Conservation (phyloP, 2,329 filamentous ascomycete genomes). For the Paecilomyces formosus region DNA sequence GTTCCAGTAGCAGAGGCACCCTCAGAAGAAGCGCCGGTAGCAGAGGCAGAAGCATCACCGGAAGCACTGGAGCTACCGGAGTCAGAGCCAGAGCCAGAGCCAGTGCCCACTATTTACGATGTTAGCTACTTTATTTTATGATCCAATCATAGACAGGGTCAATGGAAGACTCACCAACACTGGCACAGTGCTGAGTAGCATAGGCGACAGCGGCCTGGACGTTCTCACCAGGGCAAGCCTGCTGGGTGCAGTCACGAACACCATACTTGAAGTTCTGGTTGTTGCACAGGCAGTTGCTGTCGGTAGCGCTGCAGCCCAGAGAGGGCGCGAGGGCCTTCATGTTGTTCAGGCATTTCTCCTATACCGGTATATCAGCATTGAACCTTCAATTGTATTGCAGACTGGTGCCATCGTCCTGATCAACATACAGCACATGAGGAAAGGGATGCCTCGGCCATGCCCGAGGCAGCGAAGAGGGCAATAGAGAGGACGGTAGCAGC, state of each 20-base stretch:
- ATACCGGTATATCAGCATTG: slow-evolving; percentile 9
- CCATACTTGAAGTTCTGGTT: slow-evolving; percentile 35
- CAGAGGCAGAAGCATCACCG: not conserved
- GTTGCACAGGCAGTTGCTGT: slow-evolving; percentile 35
- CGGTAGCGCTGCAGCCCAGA: slow-evolving; percentile 31
- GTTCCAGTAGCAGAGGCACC: slow-evolving; percentile 8
- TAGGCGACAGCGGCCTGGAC: slow-evolving; percentile 21
- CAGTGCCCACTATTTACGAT: not conserved
- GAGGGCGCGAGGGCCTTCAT: slow-evolving; percentile 33
- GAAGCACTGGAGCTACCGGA: slow-evolving; percentile 4
- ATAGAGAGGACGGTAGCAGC: not conserved
- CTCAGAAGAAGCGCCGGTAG: not conserved
- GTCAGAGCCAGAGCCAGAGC: not conserved
- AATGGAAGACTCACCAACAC: slow-evolving; percentile 9
- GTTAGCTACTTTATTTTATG: not conserved
- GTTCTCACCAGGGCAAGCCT: slow-evolving; percentile 36
- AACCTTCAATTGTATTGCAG: not conserved
- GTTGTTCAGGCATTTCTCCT: slow-evolving; percentile 39
- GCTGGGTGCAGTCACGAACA: slow-evolving; percentile 38
- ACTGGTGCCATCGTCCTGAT: not conserved
- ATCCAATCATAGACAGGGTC: not conserved
- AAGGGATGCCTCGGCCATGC: not conserved
- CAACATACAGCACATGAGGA: slow-evolving; percentile 1
- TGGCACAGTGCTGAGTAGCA: slow-evolving; percentile 29
- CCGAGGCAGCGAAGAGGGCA: slow-evolving; percentile 1